Conservation (phyloP, 2,329 filamentous ascomycete genomes). For the Penicillium nordicum region DNA sequence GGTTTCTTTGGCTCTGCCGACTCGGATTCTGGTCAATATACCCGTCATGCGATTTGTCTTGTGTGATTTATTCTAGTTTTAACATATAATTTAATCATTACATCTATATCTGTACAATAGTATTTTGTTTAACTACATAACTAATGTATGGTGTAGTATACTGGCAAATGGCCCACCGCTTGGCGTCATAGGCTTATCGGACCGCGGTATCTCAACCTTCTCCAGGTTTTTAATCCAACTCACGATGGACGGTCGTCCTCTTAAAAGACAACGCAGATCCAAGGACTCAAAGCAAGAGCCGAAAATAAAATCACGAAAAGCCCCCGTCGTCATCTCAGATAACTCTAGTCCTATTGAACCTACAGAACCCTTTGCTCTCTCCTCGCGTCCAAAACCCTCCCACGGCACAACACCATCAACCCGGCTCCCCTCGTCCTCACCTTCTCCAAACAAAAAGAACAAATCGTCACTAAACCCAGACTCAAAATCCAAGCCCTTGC, state of each 20-base stretch:
- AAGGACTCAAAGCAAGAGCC: slow-evolving; percentile 15
- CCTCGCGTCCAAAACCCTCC: slow-evolving; percentile 15
- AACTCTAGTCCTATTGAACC: slow-evolving; percentile 7
- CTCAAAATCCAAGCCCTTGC: slow-evolving; percentile 35
- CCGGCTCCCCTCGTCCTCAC: slow-evolving; percentile 25
- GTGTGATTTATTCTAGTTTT: neutral
- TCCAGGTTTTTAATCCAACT: neutral
- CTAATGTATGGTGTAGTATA: neutral
- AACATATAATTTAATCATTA: neutral
- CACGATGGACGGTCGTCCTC: slow-evolving; percentile 36
- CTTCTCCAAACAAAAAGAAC: slow-evolving; percentile 33
- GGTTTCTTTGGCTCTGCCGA: neutral
- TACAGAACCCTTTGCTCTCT: slow-evolving; percentile 9
- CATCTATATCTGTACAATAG: neutral
- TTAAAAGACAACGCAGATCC: slow-evolving; percentile 38
- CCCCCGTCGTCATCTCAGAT: neutral
- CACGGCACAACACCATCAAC: slow-evolving; percentile 5
- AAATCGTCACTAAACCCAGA: slow-evolving; percentile 6
- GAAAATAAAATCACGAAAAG: neutral
- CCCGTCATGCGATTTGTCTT: slow-evolving; percentile 8
- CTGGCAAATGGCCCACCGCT: neutral
- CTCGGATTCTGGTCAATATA: slow-evolving; percentile 9
- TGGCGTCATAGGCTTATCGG: slow-evolving; percentile 21
- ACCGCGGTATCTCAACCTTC: slow-evolving; percentile 15
- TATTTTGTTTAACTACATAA: neutral